Conservation (phyloP, 306 rosid species). For the Styphnolobium japonicum region DNA sequence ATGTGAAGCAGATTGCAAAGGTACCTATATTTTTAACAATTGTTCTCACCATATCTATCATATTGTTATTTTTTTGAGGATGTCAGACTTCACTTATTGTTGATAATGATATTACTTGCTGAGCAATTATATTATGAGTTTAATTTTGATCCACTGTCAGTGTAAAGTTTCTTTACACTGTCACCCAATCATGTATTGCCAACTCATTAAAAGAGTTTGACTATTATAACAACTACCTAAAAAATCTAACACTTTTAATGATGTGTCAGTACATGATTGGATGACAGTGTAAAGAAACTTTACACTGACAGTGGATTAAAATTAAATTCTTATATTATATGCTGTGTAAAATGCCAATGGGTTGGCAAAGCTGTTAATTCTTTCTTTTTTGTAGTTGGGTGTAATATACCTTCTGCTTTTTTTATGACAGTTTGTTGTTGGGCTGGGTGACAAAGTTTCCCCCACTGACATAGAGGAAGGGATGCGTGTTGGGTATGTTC, state of each 20-base stretch:
- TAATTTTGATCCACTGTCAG: too few relatives aligned
- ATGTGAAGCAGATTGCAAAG: conserved; percentile 92
- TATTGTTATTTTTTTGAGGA: background rate
- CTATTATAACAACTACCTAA: too few relatives aligned
- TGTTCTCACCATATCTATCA: background rate
- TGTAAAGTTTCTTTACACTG: too few relatives aligned
- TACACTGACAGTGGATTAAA: too few relatives aligned
- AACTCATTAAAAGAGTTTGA: too few relatives aligned
- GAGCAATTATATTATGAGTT: background rate
- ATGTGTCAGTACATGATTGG: too few relatives aligned
- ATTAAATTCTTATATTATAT: background rate
- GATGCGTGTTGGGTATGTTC: conserved; percentile 89
- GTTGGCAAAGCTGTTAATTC: background rate
- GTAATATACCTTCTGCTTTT: conserved; percentile 21
- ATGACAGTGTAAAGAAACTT: too few relatives aligned
- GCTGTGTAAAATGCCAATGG: background rate
- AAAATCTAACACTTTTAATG: too few relatives aligned
- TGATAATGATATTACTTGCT: background rate
- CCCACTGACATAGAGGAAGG: conserved; percentile 96
- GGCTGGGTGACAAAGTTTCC: conserved; percentile 90
- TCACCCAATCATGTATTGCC: too few relatives aligned
- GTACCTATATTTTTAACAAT: conserved; percentile 24
- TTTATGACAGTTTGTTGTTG: conserved; percentile 72
- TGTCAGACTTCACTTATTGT: background rate
- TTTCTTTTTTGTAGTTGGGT: background rate